A percentile compares a stretch with the other conserved stretches of the same genome.
These are phyloP conservation scores for Penicillium hordei DNA, from an alignment of 2,329 filamentous ascomycete genomes.

Conservation along the genomic window DNA sequence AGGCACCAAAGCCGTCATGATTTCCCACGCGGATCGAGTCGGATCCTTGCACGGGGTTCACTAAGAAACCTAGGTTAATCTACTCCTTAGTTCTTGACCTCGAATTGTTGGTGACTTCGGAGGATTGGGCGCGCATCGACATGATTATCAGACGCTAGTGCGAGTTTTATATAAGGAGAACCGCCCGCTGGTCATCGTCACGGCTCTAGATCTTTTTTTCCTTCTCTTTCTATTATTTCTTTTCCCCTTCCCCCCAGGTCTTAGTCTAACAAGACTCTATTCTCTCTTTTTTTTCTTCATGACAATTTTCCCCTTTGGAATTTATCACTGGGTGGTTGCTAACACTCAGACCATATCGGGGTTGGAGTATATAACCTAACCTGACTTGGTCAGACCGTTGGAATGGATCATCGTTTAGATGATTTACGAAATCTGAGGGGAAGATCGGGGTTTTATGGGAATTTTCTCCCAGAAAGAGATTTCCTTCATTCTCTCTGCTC, in stretches of 20 bases:
- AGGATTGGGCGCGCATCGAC: constrained; percentile 25
- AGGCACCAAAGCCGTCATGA: constrained; percentile 28
- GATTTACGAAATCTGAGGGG: constrained; percentile 8
- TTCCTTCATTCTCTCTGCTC: background rate
- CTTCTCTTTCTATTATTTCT: background rate
- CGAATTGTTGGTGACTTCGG: constrained; percentile 7
- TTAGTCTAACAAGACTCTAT: background rate
- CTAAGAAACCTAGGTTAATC: constrained; percentile 13
- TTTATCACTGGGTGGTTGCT: background rate
- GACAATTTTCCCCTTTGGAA: background rate
- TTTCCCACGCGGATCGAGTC: constrained; percentile 30
- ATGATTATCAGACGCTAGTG: constrained; percentile 28
- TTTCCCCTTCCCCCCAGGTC: background rate
- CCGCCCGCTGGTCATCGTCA: constrained; percentile 19
- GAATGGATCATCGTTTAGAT: constrained; percentile 25
- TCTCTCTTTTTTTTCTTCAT: background rate
- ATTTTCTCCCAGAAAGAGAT: constrained; percentile 1
- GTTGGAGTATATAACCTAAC: constrained; percentile 27
- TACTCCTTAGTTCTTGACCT: constrained; percentile 8
- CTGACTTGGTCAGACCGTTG: constrained; percentile 29
- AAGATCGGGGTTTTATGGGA: background rate
- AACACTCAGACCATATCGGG: constrained; percentile 2
- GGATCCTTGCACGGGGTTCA: constrained; percentile 26
- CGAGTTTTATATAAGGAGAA: constrained; percentile 28
- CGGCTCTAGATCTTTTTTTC: constrained; percentile 11